Conservation (phyloP, 2,329 filamentous ascomycete genomes). For the Westerdykella ornata region DNA sequence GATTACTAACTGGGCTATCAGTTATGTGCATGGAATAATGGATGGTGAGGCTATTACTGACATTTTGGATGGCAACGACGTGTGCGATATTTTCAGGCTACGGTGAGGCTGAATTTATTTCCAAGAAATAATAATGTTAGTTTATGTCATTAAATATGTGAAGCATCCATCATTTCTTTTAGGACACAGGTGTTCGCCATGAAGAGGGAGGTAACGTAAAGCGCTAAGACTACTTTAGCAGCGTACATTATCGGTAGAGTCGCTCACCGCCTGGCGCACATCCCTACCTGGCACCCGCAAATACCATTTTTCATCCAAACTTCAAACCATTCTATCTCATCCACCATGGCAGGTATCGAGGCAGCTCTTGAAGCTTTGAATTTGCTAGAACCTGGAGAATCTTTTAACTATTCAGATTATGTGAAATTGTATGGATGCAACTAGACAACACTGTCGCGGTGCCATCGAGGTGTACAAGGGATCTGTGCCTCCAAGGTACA, state of each 20-base stretch:
- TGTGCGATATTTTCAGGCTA: no score
- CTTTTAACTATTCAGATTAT: background rate
- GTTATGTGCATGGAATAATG: constrained; percentile 6
- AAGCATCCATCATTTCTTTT: no score
- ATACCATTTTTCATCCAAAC: background rate
- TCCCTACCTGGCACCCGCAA: background rate
- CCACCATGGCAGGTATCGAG: constrained; percentile 7
- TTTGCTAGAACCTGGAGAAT: constrained; percentile 3
- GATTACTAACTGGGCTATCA: background rate
- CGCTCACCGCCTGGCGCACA: background rate
- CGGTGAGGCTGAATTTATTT: no score
- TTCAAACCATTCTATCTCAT: constrained; percentile 6
- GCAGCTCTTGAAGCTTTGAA: constrained; percentile 5
- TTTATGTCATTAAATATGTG: no score
- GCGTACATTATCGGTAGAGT: no score
- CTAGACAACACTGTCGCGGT: constrained; percentile 1
- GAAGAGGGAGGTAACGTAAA: no score
- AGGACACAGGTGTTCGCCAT: no score
- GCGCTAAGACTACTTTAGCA: no score
- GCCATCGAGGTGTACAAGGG: background rate
- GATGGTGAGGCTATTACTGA: constrained; percentile 2
- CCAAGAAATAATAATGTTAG: no score
- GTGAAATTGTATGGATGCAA: constrained; percentile 4
- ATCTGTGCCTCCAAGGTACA: background rate
- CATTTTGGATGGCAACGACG: no score